Conservation (phyloP, 2,329 filamentous ascomycete species). For the Paecilomyces sp. region DNA sequence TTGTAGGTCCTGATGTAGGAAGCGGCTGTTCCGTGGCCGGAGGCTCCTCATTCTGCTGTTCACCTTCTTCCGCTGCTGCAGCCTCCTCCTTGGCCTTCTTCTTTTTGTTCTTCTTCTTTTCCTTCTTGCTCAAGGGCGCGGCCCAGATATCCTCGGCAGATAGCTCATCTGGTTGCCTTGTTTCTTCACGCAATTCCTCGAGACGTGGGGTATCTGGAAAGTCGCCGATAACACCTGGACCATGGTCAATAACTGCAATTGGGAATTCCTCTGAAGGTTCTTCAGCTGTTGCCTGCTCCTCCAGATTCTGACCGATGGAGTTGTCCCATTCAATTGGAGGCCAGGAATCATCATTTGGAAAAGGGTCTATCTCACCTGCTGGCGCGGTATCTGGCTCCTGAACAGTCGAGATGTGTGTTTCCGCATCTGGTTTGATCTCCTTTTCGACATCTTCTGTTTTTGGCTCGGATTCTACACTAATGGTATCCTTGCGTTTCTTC, state of each 20-base stretch:
- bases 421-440: background rate
- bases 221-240: background rate
- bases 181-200: background rate
- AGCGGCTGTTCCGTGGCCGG: background rate
- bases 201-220: background rate
- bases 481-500: conserved; percentile 16
- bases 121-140: conserved; percentile 14
- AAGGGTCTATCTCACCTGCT: background rate
- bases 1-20: background rate
- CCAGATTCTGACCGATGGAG: background rate
- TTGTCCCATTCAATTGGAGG: conserved; percentile 32
- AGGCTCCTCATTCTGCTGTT: background rate
- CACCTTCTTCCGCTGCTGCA: background rate
- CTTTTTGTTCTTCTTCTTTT: conserved; percentile 21
- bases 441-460: background rate
- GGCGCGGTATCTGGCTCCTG: conserved; percentile 3
- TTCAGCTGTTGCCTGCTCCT: conserved; percentile 14
- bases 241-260: conserved; percentile 2
- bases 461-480: conserved; percentile 5
- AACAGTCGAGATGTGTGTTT: background rate
- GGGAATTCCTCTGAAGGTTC: conserved; percentile 14
- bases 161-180: background rate
- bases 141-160: conserved; percentile 6
- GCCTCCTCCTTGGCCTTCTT: conserved; percentile 11
- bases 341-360: conserved; percentile 18